Evolutionary conservation across 2,329 filamentous ascomycete species (phyloP).

Genomic region (Claviceps sp.): DNA sequence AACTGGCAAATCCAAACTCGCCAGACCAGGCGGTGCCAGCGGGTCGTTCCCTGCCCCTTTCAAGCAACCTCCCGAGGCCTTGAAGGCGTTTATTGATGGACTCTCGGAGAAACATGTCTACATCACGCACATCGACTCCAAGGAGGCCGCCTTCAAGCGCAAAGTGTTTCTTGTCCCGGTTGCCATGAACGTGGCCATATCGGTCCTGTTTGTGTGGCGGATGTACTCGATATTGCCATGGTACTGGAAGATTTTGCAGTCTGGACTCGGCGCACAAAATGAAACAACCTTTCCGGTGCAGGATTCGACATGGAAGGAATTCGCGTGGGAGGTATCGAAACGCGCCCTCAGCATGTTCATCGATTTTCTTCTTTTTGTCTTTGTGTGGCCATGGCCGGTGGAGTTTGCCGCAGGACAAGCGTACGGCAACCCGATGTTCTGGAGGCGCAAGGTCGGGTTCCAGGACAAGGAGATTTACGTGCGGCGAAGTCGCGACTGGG

Average conservation of each 20-base stretch:
- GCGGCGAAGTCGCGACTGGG: conserved; percentile 63
- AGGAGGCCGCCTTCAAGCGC: conserved; percentile 57
- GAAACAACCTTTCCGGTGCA: conserved; percentile 50
- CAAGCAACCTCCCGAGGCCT: conserved; percentile 45
- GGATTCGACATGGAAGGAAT: conserved; percentile 40
- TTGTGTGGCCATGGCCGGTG: conserved; percentile 61
- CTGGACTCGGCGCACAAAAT: conserved; percentile 52
- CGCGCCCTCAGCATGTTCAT: conserved; percentile 55
- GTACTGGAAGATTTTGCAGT: conserved; percentile 56
- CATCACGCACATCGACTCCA: conserved; percentile 68
- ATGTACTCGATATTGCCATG: conserved; percentile 55
- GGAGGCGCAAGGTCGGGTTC: conserved; percentile 67
- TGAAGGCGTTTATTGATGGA: conserved; percentile 51
- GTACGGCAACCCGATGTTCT: conserved; percentile 50
- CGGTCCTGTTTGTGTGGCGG: conserved; percentile 51
- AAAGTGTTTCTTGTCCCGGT: conserved; percentile 74
- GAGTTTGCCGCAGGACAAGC: conserved; percentile 53
- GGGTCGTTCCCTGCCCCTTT: conserved; percentile 50
- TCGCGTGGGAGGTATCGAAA: conserved; percentile 41
- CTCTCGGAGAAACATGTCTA: conserved; percentile 63
- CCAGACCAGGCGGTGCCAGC: conserved; percentile 12
- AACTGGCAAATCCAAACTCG: conserved; percentile 17
- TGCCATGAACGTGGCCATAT: conserved; percentile 58
- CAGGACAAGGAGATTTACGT: conserved; percentile 70
- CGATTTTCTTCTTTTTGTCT: conserved; percentile 56